phyloP scores from a whole-genome alignment of 164 flowering plant species.

The Taxillus chinensis region DNA sequence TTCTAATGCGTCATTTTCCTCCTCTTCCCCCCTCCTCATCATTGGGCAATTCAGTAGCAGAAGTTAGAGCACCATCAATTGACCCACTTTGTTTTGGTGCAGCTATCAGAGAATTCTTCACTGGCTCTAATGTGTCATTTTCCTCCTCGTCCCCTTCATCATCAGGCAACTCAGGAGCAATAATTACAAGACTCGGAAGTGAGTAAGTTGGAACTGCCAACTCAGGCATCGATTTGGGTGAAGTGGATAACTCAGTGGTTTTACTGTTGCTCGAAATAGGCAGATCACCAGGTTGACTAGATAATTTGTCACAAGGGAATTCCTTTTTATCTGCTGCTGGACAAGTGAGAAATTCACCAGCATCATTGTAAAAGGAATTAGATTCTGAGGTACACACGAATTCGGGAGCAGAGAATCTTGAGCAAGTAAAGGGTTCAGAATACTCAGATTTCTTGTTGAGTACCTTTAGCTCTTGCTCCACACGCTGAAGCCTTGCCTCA shows the following conservation, averaged over 20 bases:
- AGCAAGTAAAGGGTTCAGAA: slow-evolving; percentile 21
- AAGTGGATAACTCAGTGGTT: not conserved
- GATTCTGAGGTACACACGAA: slow-evolving; percentile 31
- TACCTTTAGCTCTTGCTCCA: slow-evolving; percentile 57
- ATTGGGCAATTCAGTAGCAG: slow-evolving; percentile 57
- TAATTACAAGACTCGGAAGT: slow-evolving; percentile 35
- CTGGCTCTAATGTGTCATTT: slow-evolving; percentile 15
- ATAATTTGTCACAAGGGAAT: slow-evolving; percentile 8
- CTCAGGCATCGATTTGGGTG: not conserved
- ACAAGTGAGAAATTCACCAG: slow-evolving; percentile 9
- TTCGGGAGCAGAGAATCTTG: slow-evolving; percentile 43
- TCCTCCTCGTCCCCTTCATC: slow-evolving; percentile 36
- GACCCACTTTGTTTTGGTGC: slow-evolving; percentile 32
- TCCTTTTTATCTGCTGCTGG: slow-evolving; percentile 16
- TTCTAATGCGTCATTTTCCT: slow-evolving; percentile 20
- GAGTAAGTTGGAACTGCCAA: slow-evolving; percentile 5
- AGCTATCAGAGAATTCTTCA: slow-evolving; percentile 12
- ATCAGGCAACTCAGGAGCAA: slow-evolving; percentile 55
- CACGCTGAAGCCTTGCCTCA: slow-evolving; percentile 57
- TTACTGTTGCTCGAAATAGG: slow-evolving; percentile 7
- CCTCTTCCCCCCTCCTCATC: slow-evolving; percentile 32
- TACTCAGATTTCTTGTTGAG: slow-evolving; percentile 25
- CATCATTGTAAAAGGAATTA: slow-evolving; percentile 22
- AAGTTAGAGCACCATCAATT: slow-evolving; percentile 77
- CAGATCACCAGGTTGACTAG: slow-evolving; percentile 13